phyloP scores from a whole-genome alignment of 192 early-diverging fungal genomes.

The Coemansia sp. region DNA sequence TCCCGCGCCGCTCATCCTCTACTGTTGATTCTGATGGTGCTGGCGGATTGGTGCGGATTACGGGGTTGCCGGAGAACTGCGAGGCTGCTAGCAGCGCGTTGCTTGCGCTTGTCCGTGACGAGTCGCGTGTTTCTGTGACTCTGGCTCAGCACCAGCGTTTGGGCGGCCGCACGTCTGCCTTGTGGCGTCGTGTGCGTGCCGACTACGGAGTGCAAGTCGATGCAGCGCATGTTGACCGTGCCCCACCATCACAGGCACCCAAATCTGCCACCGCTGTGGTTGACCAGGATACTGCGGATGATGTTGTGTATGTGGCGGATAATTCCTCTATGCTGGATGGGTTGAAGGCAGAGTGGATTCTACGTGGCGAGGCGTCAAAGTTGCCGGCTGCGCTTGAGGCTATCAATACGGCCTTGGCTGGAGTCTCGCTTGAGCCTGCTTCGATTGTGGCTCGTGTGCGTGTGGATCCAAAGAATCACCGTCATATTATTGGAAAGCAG shows the following conservation, averaged over 20 bases:
- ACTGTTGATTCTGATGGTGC: conserved; percentile 27
- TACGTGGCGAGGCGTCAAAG: conserved; percentile 59
- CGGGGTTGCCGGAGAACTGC: conserved; percentile 61
- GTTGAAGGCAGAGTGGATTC: conserved; percentile 52
- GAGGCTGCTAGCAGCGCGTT: conserved; percentile 56
- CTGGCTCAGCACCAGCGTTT: conserved; percentile 63
- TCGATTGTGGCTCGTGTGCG: conserved; percentile 47
- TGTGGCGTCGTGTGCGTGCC: conserved; percentile 62
- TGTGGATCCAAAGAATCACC: conserved; percentile 57
- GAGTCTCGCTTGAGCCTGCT: background rate
- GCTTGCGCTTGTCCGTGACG: conserved; percentile 58
- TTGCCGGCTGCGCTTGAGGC: conserved; percentile 45
- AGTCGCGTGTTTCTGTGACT: conserved; percentile 53
- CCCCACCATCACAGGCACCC: too few species aligned
- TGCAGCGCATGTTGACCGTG: conserved; percentile 41
- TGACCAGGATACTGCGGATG: conserved; percentile 6
- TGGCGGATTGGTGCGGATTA: conserved; percentile 65
- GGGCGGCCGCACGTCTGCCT: conserved; percentile 55
- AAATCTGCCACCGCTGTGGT: conserved; percentile 13
- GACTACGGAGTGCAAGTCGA: conserved; percentile 68
- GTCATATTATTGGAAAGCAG: conserved; percentile 76
- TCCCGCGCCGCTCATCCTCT: conserved; percentile 50
- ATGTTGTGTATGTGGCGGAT: conserved; percentile 25
- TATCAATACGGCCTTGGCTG: conserved; percentile 24
- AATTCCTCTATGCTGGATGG: conserved; percentile 9